phyloP scores from a whole-genome alignment of 179 eudicot genomes.

The Corrigiola litoralis region DNA sequence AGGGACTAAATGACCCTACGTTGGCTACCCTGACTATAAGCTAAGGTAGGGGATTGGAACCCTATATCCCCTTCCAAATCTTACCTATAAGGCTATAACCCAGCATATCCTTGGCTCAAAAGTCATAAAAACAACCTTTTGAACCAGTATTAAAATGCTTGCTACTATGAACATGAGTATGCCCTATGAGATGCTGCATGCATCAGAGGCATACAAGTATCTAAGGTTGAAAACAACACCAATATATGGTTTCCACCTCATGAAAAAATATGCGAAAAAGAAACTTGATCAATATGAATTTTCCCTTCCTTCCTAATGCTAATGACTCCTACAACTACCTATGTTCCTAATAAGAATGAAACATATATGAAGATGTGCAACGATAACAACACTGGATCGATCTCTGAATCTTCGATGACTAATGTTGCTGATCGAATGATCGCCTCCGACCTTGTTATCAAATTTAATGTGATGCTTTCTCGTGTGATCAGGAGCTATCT shows the following conservation, averaged over 20 bases:
- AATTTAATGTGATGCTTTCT: too few species aligned
- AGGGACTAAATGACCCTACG: conserved; percentile 22
- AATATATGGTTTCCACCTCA: conserved; percentile 36
- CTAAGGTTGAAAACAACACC: conserved; percentile 35
- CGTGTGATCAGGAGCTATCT: neutral
- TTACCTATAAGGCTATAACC: conserved; percentile 22
- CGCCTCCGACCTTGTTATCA: neutral
- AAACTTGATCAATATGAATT: conserved; percentile 25
- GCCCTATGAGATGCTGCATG: conserved; percentile 43
- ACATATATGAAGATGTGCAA: conserved; percentile 16
- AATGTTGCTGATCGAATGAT: conserved; percentile 1
- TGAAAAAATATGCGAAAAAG: conserved; percentile 24
- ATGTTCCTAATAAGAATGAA: conserved; percentile 10
- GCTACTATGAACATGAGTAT: conserved; percentile 38
- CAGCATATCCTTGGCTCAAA: conserved; percentile 31
- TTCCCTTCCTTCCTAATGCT: conserved; percentile 27
- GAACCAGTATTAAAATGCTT: conserved; percentile 34
- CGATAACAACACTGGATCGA: conserved; percentile 11
- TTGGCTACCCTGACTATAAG: conserved; percentile 24
- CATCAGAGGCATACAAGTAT: conserved; percentile 27
- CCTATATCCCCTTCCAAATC: conserved; percentile 27
- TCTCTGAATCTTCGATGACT: conserved; percentile 14
- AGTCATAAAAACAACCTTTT: conserved; percentile 48
- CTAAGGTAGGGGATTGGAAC: conserved; percentile 22
- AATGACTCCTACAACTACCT: conserved; percentile 24